Base-by-base conservation (phyloP, 1,139 yeast genomes). In the Suhomyces bolitotheri region DNA sequence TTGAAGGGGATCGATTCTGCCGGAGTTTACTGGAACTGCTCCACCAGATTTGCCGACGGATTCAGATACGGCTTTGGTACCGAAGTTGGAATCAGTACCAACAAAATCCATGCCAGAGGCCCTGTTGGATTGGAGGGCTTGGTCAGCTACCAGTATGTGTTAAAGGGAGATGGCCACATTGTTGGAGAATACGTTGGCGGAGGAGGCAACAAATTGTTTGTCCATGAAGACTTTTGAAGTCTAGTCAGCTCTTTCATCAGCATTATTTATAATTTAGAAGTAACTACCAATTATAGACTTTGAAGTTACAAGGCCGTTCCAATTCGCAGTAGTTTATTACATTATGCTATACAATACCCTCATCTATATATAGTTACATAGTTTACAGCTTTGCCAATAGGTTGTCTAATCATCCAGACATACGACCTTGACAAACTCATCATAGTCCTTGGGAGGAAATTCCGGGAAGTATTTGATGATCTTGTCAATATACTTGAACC, bases 101-200 rank as follows among this genome's bases (percentile, higher is more conserved):
- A 90, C 56, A 92, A 92, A 60, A 88, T 94, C 47, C 98, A 94
- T 57, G 96, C 98, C 10, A 77, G 98, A 52, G 99, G 99, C 1
- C 99, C 98, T 9, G 97, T 94, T 23, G 99, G 99, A 2, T 73
- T 94, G 29, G 98, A 94, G 56, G 99, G 99, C 1, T 72, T 94
- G 47, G 95, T 89, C 62, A 86, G 95, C 49, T 94, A 94, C 60
- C 97, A 94, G 62, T 94, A 92, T 58, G 95, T 88, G 58, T 68
- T 92, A 46, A 77, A 84, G 60, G 98, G 98, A 26, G 70, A 80
- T 47, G 98, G 98, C 4, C 97, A 92, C 57, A 71, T 90, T 37
- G 98, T 86, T 3, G 82, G 88, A 29, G 96, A 89, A 52, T 92
- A 92, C 54, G 71, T 81, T 28, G 97, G 97, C 20, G 96, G 90